Base-by-base conservation (phyloP, 176 grass and related monocot genomes). In the Triticum monococcum region DNA sequence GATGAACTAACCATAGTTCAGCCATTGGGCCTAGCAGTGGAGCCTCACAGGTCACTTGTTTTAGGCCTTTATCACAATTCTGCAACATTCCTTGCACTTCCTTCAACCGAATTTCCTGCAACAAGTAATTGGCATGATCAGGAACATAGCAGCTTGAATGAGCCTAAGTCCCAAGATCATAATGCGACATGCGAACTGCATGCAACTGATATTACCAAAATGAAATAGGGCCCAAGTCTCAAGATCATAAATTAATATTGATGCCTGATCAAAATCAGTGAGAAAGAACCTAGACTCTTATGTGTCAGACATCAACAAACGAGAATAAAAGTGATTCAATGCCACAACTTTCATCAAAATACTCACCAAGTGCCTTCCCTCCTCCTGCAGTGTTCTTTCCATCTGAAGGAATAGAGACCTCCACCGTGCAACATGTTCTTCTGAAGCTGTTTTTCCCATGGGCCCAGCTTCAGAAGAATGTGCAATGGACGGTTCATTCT, bases 71-170 rank as follows among this genome's bases (percentile, higher is more conserved):
- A 46, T 99, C 94, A 80, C 97, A 96, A 65, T 89, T 95, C 68
- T 64, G 30, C 80, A 89, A 83, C 94, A 99, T 99, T 90, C 94
- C 91, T 84, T 96, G 92, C 35, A 99, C 94, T 89, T 99, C 92
- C 82, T 87, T 96, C 88, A 99, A 93, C 85, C 94, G 93, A 28
- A 87, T 93, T 73, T 96, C 97, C 97, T 99, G 89, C 54, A 79
- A 83, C 1, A 81, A 20, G 31, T 64, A 77, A 56, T 64, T 71
- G 20, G 8, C 61, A 85, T 65, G 73, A 12, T 86, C 72, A 54
- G 84, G 28, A 83, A 26, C 4, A 3, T 0, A 68, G 40, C 57
- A n/a, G 1, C 13, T 66, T 64, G 41, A 64, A 83, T 62, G 48
- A 40, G 38, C 32, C 35, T 43, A 84, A 64, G 65, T 80, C 60